Evolutionary conservation across 306 rosid species (phyloP).

Genomic region (Trifolium repens): DNA sequence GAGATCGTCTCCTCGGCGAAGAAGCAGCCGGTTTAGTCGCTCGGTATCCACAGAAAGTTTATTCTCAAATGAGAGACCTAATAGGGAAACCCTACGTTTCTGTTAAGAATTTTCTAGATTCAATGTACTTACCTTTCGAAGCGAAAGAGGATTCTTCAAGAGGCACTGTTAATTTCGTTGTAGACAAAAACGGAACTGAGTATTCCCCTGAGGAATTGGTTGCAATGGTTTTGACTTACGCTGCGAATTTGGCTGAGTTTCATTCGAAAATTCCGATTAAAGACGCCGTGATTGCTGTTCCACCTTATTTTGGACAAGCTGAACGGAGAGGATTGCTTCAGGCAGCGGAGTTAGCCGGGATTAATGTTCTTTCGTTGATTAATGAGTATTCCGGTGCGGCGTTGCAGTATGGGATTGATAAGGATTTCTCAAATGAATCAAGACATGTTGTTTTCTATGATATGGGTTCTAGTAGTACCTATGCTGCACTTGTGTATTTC

Average conservation of each 20-base stretch:
- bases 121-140: conserved; percentile 76
- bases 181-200: conserved; percentile 53
- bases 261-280: conserved; percentile 81
- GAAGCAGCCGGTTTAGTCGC: conserved; percentile 94
- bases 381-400: conserved; percentile 98
- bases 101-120: conserved; percentile 57
- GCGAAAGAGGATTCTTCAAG: conserved; percentile 66
- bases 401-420: conserved; percentile 94
- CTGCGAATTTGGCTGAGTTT: conserved; percentile 73
- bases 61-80: conserved; percentile 78
- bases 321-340: conserved; percentile 78
- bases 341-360: conserved; percentile 86
- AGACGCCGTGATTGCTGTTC: conserved; percentile 88
- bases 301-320: conserved; percentile 94
- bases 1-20: conserved; percentile 80
- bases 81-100: conserved; percentile 70
- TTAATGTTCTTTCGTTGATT: conserved; percentile 80
- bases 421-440: conserved; percentile 83
- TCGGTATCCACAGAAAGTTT: conserved; percentile 85
- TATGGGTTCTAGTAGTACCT: conserved; percentile 94
- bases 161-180: conserved; percentile 62
- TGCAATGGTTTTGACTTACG: conserved; percentile 84
- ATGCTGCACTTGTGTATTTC: conserved; percentile 86
- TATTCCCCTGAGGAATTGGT: conserved; percentile 78
- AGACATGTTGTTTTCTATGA: conserved; percentile 90